Evolutionary conservation across 306 rosid species (phyloP).

Genomic region (Vigna radiata): DNA sequence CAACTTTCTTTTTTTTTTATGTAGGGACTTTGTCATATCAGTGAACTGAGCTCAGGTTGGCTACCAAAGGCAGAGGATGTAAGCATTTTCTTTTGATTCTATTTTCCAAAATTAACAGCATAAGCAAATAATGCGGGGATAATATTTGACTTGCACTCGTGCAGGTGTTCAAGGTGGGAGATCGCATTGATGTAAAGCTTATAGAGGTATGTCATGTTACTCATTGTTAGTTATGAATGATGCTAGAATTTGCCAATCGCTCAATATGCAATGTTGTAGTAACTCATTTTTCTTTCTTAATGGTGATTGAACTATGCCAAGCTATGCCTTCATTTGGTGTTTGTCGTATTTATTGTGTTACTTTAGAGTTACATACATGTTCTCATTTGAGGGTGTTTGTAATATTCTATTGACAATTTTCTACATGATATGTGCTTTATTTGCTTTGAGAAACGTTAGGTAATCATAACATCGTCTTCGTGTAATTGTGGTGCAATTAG

Average conservation of each 20-base stretch:
- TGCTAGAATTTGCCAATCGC: constrained; percentile 12
- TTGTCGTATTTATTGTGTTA: constrained; percentile 9
- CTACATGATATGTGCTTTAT: too few species aligned
- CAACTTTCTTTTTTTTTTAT: constrained; percentile 45
- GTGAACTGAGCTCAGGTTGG: constrained; percentile 92
- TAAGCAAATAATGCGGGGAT: constrained; percentile 8
- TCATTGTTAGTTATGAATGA: constrained; percentile 6
- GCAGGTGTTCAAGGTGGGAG: constrained; percentile 94
- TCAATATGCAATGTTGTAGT: constrained; percentile 7
- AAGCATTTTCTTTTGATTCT: constrained; percentile 39
- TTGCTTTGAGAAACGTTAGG: constrained; percentile 2
- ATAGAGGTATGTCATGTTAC: constrained; percentile 70
- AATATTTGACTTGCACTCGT: constrained; percentile 39
- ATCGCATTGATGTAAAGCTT: constrained; percentile 89
- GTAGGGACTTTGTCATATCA: constrained; percentile 97
- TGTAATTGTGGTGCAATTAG: not conserved
- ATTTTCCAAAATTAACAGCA: not conserved
- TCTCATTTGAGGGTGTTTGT: not conserved
- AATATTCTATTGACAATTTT: not conserved
- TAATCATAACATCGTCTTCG: not conserved
- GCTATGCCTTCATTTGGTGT: constrained; percentile 22
- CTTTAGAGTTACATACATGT: constrained; percentile 1
- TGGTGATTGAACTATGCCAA: constrained; percentile 23
- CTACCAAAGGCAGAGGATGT: constrained; percentile 97
- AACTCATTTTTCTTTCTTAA: not conserved